Percentiles rank a stretch among this genome's conserved stretches.
Evolutionary conservation across 306 rosid species (phyloP).

Genomic region (Rosa rugosa): DNA sequence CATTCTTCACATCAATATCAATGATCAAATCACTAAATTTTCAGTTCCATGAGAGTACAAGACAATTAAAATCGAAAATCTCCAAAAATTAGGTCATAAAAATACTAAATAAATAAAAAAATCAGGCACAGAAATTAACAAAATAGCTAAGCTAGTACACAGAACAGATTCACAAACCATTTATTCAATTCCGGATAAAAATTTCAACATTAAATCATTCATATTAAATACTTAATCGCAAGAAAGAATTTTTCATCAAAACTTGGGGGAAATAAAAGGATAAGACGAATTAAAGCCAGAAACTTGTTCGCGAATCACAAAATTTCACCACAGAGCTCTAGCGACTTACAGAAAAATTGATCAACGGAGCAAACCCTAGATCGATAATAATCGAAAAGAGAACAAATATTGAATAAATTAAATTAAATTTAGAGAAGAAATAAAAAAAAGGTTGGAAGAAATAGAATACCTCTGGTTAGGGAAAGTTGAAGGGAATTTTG

Average conservation of each 20-base stretch:
- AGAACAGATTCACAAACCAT: neutral
- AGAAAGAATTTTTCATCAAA: neutral
- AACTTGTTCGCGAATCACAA: neutral
- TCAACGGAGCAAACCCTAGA: slow-evolving; percentile 9
- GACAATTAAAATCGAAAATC: neutral
- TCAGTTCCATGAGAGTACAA: neutral
- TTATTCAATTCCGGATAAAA: neutral
- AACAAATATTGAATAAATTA: neutral
- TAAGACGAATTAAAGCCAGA: neutral
- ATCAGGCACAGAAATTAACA: neutral
- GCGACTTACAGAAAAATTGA: neutral
- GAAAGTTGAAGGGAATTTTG: neutral
- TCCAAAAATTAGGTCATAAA: slow-evolving; percentile 3
- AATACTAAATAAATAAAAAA: neutral
- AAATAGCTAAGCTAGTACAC: neutral
- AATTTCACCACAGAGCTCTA: neutral
- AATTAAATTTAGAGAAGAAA: too few species aligned
- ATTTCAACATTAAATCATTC: neutral
- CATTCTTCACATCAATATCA: neutral
- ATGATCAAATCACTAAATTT: neutral
- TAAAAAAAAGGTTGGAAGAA: neutral
- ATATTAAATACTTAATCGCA: neutral
- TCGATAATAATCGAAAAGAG: neutral
- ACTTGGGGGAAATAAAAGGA: neutral
- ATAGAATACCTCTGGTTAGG: neutral